Percentiles rank a stretch among this genome's conserved stretches.
phyloP scores from a whole-genome alignment of 1,284 basidiomycete species.

The Heliocybe sulcata region DNA sequence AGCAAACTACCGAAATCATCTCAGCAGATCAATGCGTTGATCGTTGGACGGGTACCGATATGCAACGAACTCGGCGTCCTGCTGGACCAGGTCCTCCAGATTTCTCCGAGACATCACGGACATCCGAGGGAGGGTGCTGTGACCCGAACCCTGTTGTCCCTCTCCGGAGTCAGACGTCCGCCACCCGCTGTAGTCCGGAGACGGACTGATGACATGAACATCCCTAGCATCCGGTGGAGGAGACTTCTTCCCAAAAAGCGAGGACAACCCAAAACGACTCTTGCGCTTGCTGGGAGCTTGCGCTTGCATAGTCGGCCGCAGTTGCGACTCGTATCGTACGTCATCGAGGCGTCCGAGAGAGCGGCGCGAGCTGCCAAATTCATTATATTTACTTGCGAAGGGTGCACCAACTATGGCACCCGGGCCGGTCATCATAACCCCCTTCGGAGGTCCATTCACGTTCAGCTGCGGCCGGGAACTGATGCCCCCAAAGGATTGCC shows the following conservation, averaged over 20 bases:
- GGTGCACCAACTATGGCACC: constrained; percentile 1
- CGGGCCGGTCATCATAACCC: constrained; percentile 23
- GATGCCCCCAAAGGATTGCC: constrained; percentile 70
- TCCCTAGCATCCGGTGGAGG: constrained; percentile 12
- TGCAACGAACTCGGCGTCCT: constrained; percentile 74
- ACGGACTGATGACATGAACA: constrained; percentile 13
- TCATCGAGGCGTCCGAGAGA: constrained; percentile 52
- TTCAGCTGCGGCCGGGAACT: constrained; percentile 45
- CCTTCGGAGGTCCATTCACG: constrained; percentile 37
- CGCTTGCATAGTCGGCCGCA: constrained; percentile 10
- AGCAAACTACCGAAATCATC: neutral
- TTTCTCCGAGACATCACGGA: constrained; percentile 61
- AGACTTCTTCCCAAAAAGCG: constrained; percentile 58
- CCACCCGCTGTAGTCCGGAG: neutral
- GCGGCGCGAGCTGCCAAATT: constrained; percentile 59
- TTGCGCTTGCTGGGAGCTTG: constrained; percentile 47
- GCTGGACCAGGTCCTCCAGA: constrained; percentile 69
- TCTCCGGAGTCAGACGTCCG: constrained; percentile 24
- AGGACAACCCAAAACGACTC: constrained; percentile 60
- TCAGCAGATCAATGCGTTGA: constrained; percentile 24
- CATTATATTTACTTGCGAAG: constrained; percentile 40
- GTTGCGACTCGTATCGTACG: constrained; percentile 28
- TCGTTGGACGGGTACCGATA: constrained; percentile 78
- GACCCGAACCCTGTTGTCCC: constrained; percentile 32
- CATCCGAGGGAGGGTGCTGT: constrained; percentile 35